Base-by-base conservation (phyloP, 2,329 filamentous ascomycete species). In the Cryphonectria radicalis region DNA sequence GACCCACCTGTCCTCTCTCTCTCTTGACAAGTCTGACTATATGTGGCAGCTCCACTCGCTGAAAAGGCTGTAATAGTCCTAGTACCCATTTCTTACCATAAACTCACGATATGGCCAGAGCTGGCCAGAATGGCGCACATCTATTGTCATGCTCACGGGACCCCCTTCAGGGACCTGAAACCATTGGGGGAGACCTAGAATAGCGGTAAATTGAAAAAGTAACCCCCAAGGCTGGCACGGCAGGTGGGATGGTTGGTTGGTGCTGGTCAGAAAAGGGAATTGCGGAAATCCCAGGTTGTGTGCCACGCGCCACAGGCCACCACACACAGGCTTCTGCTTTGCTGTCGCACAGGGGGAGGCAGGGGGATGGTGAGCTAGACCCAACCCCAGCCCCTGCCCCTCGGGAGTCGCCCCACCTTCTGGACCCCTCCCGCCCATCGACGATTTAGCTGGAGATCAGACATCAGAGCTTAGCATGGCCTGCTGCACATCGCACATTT, bases 381-480 rank as follows among this genome's bases (percentile, higher is more conserved):
- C n/a, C 46, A 35, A 28, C 46, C 64, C 50, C 11, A 17, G 25
- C 32, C 50, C 64, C 64, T 66, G 46, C 64, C 64, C 35, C 50
- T 55, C 32, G 64, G 32, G 50, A 50, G 46, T 55, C 64, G 64
- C 46, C 64, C 64, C 64, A 66, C 64, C 50, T 57, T 67, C 65
- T 43, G 50, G 50, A 59, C 35, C 22, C 53, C n/a, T 42, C 50
- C 66, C 66, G 66, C 42, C 57, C 66, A 68, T 68, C 66, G 66
- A 62, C 66, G 55, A 35, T 68, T 68, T 63, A 22, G 55, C 55
- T n/a, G 66, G 42, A 25, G 53, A 68, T 68, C 66, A 59, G 46
- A 62, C 53, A 3, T 17, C 11, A 40, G 62, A 32, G n/a, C 42
- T n/a, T 6, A 46, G 62, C 11, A 46, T 28, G 37, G 37, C 37